Conservation (phyloP, 768 basidiomycete species). For the Tricholoma terreum region DNA sequence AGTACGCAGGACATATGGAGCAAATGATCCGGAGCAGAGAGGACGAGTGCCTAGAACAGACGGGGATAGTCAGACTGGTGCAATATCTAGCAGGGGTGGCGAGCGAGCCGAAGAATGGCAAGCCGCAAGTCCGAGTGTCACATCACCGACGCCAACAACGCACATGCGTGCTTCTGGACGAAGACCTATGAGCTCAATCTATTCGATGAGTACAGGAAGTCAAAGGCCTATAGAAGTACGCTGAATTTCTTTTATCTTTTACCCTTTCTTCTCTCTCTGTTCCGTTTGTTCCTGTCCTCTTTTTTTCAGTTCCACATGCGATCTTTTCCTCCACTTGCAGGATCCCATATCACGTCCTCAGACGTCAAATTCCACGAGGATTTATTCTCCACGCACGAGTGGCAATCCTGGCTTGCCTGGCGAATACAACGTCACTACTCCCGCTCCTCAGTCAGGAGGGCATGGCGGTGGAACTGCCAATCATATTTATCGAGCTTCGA, state of each 20-base stretch:
- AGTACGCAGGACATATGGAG: neutral
- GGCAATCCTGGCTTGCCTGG: slow-evolving; percentile 27
- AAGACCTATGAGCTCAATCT: neutral
- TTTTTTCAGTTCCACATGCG: neutral
- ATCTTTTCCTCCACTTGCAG: neutral
- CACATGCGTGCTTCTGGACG: neutral
- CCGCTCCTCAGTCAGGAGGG: neutral
- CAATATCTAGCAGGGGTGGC: neutral
- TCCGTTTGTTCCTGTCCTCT: neutral
- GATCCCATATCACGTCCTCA: neutral
- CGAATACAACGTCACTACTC: slow-evolving; percentile 27
- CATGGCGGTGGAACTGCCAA: neutral
- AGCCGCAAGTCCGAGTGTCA: slow-evolving; percentile 22
- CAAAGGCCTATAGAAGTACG: slow-evolving; percentile 2
- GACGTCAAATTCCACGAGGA: slow-evolving; percentile 1
- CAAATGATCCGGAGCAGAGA: neutral
- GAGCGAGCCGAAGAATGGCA: slow-evolving; percentile 29
- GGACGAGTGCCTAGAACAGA: neutral
- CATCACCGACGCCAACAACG: slow-evolving; percentile 10
- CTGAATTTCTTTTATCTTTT: slow-evolving; percentile 2
- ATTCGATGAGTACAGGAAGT: neutral
- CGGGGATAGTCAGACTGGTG: neutral
- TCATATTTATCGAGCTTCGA: neutral
- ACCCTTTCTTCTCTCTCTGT: neutral
- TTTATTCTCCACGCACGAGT: slow-evolving; percentile 3